A percentile compares a stretch with the other conserved stretches of the same genome.
Conservation (phyloP, 2,329 filamentous ascomycete species). For the Magnaporthiopsis rhizophila region DNA sequence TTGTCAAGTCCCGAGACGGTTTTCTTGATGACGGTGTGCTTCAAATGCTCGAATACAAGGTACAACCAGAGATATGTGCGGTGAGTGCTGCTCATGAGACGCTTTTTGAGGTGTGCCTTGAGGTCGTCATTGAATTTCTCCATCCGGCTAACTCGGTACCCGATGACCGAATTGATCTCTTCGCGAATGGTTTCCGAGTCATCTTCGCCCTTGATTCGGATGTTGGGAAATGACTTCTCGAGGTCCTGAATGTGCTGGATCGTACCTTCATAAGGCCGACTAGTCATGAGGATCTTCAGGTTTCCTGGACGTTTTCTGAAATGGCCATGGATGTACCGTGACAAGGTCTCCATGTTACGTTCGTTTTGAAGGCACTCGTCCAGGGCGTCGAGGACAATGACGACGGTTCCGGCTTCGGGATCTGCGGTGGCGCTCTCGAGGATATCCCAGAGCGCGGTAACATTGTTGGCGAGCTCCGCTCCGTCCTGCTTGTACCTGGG, state of each 20-base stretch:
- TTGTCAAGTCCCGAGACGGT: slow-evolving; percentile 11
- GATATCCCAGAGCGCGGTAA: slow-evolving; percentile 24
- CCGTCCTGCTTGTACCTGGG: slow-evolving; percentile 18
- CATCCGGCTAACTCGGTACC: slow-evolving; percentile 3
- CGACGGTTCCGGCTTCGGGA: slow-evolving; percentile 19
- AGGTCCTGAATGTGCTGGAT: slow-evolving; percentile 7
- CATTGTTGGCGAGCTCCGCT: slow-evolving; percentile 15
- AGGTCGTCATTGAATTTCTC: slow-evolving; percentile 6
- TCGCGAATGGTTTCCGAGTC: slow-evolving; percentile 8
- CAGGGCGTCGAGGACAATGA: slow-evolving; percentile 30
- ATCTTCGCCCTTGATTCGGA: slow-evolving; percentile 10
- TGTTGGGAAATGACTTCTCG: slow-evolving; percentile 3
- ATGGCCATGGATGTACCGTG: slow-evolving; percentile 4
- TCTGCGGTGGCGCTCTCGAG: slow-evolving; percentile 20
- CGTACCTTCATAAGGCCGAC: slow-evolving; percentile 10
- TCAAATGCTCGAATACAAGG: slow-evolving; percentile 21
- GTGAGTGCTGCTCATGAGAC: slow-evolving; percentile 15
- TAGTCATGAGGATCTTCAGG: slow-evolving; percentile 9
- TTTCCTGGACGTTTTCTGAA: not conserved
- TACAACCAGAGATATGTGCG: slow-evolving; percentile 31
- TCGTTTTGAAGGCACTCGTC: slow-evolving; percentile 20
- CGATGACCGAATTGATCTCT: slow-evolving; percentile 10
- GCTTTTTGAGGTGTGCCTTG: slow-evolving; percentile 13
- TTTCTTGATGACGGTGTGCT: slow-evolving; percentile 8
- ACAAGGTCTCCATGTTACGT: slow-evolving; percentile 4